Conservation (phyloP, 768 basidiomycete genomes). For the Crucibulum laeve region DNA sequence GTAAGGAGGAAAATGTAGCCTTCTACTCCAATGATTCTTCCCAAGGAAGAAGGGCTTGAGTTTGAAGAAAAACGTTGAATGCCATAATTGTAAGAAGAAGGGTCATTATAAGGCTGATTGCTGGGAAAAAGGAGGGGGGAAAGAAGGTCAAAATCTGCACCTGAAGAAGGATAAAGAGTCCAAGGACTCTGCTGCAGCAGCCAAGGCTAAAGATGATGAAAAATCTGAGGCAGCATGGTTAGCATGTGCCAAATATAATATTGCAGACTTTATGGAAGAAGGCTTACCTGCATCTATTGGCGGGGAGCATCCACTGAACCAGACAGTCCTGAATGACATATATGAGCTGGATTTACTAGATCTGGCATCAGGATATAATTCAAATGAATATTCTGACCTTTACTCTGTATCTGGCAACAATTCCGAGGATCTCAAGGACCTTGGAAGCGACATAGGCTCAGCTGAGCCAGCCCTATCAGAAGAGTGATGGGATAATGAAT, state of each 20-base stretch:
- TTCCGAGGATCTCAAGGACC: neutral
- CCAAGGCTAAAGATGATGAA: conserved; percentile 6
- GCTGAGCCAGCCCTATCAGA: neutral
- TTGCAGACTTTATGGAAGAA: neutral
- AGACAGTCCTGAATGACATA: neutral
- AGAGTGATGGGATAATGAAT: no score
- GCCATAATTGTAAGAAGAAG: conserved; percentile 24
- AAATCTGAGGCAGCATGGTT: neutral
- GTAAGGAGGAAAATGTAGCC: neutral
- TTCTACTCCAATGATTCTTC: neutral
- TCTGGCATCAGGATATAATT: neutral
- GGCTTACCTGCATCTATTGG: neutral
- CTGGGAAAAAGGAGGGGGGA: conserved; percentile 32
- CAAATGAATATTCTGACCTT: neutral
- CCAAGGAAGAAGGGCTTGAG: neutral
- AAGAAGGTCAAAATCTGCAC: conserved; percentile 26
- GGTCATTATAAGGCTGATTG: conserved; percentile 26
- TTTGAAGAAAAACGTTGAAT: conserved; percentile 8
- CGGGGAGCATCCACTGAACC: neutral
- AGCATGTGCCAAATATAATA: no score
- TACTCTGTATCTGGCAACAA: neutral
- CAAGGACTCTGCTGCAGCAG: conserved; percentile 6
- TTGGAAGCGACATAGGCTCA: neutral
- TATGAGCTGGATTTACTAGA: neutral
- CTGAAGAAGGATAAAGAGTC: conserved; percentile 3